Conservation (phyloP, 139 green algal species). For the Limnomonas spitsbergensis region DNA sequence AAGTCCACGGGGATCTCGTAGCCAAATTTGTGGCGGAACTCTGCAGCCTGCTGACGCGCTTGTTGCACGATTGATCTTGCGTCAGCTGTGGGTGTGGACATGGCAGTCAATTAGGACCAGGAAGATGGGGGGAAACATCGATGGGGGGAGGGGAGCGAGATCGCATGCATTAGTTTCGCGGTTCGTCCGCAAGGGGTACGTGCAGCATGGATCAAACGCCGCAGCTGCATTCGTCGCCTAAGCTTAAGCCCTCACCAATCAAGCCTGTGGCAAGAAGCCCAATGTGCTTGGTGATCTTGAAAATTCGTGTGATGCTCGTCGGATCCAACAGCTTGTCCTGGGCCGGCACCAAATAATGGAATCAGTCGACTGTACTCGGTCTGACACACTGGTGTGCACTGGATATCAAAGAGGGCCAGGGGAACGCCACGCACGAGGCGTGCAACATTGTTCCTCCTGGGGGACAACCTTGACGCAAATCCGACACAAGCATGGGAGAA, state of each 20-base stretch:
- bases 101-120: neutral
- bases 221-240: neutral
- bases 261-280: conserved; percentile 92
- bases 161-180: neutral
- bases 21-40: conserved; percentile 92
- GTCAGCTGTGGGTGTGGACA: conserved; percentile 63
- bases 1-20: conserved; percentile 95
- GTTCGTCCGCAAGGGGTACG: neutral
- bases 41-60: conserved; percentile 80
- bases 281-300: conserved; percentile 87
- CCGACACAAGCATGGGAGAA: too few relatives aligned
- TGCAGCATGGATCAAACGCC: neutral
- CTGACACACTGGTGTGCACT: too few relatives aligned
- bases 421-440: too few relatives aligned
- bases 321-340: conserved; percentile 96
- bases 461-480: too few relatives aligned
- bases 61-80: conserved; percentile 82
- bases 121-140: too few relatives aligned
- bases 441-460: too few relatives aligned
- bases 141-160: too few relatives aligned
- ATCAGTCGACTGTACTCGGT: neutral
- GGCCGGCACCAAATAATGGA: conserved; percentile 15
- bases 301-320: conserved; percentile 79
- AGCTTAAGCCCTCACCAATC: conserved; percentile 16
- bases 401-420: neutral